Conservation (phyloP, 495 filamentous ascomycete species). For the Hyaloscypha finlandica region DNA sequence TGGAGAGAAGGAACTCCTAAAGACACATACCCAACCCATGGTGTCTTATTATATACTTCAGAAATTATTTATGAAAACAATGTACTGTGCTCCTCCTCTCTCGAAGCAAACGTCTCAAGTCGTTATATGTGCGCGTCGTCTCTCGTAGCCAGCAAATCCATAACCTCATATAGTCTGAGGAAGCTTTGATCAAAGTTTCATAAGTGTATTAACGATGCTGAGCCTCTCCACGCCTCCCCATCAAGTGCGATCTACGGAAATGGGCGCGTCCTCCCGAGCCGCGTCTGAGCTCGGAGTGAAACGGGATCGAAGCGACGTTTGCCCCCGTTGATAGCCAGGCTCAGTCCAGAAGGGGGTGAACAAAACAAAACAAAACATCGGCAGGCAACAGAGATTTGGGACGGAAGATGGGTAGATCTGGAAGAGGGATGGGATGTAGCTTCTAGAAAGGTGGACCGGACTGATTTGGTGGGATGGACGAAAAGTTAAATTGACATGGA, state of each 20-base stretch:
- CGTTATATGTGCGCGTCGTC: slow-evolving; percentile 21
- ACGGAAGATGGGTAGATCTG: background rate
- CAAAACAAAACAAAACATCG: slow-evolving; percentile 12
- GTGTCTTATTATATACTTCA: slow-evolving; percentile 21
- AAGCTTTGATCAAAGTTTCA: slow-evolving; percentile 1
- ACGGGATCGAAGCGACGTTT: slow-evolving; percentile 2
- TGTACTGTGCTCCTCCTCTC: slow-evolving; percentile 5
- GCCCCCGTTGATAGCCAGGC: background rate
- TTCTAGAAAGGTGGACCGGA: background rate
- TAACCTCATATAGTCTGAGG: slow-evolving; percentile 2
- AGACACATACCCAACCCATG: slow-evolving; percentile 32
- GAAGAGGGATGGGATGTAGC: background rate
- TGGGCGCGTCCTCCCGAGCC: slow-evolving; percentile 7
- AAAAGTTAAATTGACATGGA: slow-evolving; percentile 2
- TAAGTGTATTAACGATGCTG: background rate
- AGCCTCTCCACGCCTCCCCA: background rate
- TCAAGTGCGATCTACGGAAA: background rate
- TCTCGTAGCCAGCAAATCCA: slow-evolving; percentile 14
- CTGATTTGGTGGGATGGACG: slow-evolving; percentile 21
- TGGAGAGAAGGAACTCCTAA: background rate
- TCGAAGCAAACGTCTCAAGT: slow-evolving; percentile 1
- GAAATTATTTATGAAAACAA: slow-evolving; percentile 18
- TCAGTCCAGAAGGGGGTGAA: background rate
- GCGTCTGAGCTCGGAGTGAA: slow-evolving; percentile 8
- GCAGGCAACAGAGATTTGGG: background rate